phyloP scores from a whole-genome alignment of 2,329 filamentous ascomycete genomes.

The Sclerotinia minor region DNA sequence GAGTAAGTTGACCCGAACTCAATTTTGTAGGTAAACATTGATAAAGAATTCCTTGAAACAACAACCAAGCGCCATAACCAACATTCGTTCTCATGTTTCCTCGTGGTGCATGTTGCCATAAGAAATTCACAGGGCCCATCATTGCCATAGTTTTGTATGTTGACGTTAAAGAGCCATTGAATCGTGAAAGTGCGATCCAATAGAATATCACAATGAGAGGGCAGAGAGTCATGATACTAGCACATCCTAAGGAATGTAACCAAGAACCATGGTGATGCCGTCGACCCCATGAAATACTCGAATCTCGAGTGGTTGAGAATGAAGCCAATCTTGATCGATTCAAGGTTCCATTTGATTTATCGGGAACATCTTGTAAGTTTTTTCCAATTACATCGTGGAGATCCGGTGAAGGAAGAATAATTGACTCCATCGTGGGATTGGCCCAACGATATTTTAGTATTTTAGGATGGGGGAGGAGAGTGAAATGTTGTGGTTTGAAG shows the following conservation, averaged over 20 bases:
- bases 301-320: constrained; percentile 28
- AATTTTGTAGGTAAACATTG: constrained; percentile 41
- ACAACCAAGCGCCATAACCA: constrained; percentile 42
- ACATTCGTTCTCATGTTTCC: constrained; percentile 26
- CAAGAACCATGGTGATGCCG: constrained; percentile 37
- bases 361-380: constrained; percentile 10
- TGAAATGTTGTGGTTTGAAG: neutral
- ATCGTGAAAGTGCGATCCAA: constrained; percentile 34
- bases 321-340: constrained; percentile 24
- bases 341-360: neutral
- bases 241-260: constrained; percentile 35
- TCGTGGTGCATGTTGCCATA: constrained; percentile 28
- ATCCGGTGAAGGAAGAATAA: constrained; percentile 27
- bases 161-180: constrained; percentile 31
- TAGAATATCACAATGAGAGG: constrained; percentile 35
- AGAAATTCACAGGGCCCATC: constrained; percentile 28
- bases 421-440: constrained; percentile 25
- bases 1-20: constrained; percentile 46
- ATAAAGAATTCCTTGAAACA: constrained; percentile 43
- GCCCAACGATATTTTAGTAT: neutral
- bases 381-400: constrained; percentile 25
- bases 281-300: constrained; percentile 33
- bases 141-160: constrained; percentile 27
- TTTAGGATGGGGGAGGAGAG: neutral
- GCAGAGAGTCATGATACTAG: constrained; percentile 32